A percentile compares a stretch with the other conserved stretches of the same genome.
Evolutionary conservation across 2,329 filamentous ascomycete species (phyloP).

Genomic region (Tricladium varicosporioides): DNA sequence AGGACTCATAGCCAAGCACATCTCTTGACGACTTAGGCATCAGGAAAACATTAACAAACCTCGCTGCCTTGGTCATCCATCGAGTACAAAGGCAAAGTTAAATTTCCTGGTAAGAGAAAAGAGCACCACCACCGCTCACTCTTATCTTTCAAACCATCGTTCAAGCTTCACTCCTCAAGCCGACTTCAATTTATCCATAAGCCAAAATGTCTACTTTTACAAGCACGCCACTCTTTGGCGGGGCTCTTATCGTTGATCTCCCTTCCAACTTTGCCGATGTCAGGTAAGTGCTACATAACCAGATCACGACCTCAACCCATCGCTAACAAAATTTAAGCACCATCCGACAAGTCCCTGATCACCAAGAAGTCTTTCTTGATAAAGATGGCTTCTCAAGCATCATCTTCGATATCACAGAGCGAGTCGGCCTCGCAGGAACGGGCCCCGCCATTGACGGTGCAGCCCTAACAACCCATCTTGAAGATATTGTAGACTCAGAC

Average conservation of each 20-base stretch:
- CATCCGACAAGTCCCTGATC: slow-evolving; percentile 74
- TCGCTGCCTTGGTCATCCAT: slow-evolving; percentile 1
- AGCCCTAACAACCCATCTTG: slow-evolving; percentile 66
- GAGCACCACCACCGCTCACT: not conserved
- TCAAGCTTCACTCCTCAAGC: too few relatives aligned
- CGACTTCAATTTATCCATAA: too few relatives aligned
- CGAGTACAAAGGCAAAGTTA: not conserved
- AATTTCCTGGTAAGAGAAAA: not conserved
- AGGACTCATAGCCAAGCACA: not conserved
- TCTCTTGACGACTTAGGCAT: slow-evolving; percentile 1
- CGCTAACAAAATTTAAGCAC: slow-evolving; percentile 46
- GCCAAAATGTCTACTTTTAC: slow-evolving; percentile 52
- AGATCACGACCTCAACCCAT: slow-evolving; percentile 3
- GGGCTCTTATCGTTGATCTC: slow-evolving; percentile 67
- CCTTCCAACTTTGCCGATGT: slow-evolving; percentile 70
- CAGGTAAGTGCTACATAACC: slow-evolving; percentile 49
- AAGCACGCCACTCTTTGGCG: slow-evolving; percentile 65
- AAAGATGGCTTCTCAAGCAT: slow-evolving; percentile 79
- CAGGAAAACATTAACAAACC: not conserved
- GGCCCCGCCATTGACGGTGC: slow-evolving; percentile 63
- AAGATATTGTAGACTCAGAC: slow-evolving; percentile 66
- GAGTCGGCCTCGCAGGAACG: slow-evolving; percentile 57
- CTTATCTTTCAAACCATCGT: too few relatives aligned
- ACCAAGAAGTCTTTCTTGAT: slow-evolving; percentile 92
- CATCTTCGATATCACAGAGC: slow-evolving; percentile 88